Percentiles rank a stretch among this genome's conserved stretches.
phyloP scores from a whole-genome alignment of 2,329 filamentous ascomycete genomes.

The Pseudogymnoascus sp. region DNA sequence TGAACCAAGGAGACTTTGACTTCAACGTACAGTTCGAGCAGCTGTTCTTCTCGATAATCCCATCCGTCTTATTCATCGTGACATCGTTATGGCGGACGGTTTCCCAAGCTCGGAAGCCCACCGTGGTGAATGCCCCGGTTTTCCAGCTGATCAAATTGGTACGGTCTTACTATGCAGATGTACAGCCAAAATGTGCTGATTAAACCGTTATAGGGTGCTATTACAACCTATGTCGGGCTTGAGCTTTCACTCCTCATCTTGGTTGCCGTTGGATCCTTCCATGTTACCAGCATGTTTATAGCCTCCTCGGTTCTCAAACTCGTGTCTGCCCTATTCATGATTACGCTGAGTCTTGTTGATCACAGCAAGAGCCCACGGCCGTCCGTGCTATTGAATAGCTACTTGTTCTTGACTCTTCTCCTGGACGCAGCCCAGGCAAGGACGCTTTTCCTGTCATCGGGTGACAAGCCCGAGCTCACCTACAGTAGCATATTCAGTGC shows the following conservation, averaged over 20 bases:
- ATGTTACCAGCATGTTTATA: conserved; percentile 24
- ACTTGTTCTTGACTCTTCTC: conserved; percentile 35
- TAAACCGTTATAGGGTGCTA: conserved; percentile 14
- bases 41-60: conserved; percentile 29
- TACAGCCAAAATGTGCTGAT: conserved; percentile 11
- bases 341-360: conserved; percentile 17
- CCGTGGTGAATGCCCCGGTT: conserved; percentile 25
- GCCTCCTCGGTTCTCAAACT: conserved; percentile 25
- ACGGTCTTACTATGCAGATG: conserved; percentile 10
- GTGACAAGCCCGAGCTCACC: conserved; percentile 11
- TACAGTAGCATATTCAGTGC: conserved; percentile 13
- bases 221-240: conserved; percentile 20
- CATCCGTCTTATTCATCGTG: conserved; percentile 25
- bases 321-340: conserved; percentile 21
- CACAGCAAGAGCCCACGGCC: conserved; percentile 33
- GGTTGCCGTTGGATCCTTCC: conserved; percentile 11
- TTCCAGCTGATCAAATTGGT: conserved; percentile 27
- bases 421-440: conserved; percentile 37
- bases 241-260: conserved; percentile 26
- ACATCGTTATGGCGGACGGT: conserved; percentile 26
- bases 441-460: conserved; percentile 33
- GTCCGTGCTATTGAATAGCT: conserved; percentile 36
- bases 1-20: conserved; percentile 26
- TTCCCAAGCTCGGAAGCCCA: conserved; percentile 26
- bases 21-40: conserved; percentile 30